phyloP scores from a whole-genome alignment of 192 early-diverging fungal genomes.

The Coemansia sp. region DNA sequence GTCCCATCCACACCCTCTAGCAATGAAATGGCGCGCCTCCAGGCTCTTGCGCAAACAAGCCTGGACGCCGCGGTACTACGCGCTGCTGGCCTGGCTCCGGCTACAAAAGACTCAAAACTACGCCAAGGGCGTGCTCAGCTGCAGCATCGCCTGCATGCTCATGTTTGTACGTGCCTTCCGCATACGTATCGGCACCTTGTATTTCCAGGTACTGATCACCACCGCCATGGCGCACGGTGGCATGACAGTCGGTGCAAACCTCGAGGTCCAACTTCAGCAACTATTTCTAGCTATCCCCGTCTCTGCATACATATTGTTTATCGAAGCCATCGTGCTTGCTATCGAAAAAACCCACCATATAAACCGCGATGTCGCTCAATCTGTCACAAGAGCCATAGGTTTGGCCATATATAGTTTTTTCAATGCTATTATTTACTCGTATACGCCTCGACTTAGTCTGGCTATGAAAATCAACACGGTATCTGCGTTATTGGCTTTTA shows the following conservation, averaged over 20 bases:
- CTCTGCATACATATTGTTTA: slow-evolving; percentile 24
- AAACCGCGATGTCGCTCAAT: slow-evolving; percentile 23
- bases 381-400: slow-evolving; percentile 18
- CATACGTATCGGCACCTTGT: slow-evolving; percentile 20
- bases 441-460: slow-evolving; percentile 26
- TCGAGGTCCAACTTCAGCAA: slow-evolving; percentile 44
- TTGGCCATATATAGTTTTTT: slow-evolving; percentile 35
- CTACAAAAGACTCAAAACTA: slow-evolving; percentile 33
- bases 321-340: slow-evolving; percentile 22
- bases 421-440: slow-evolving; percentile 23
- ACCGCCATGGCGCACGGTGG: slow-evolving; percentile 44
- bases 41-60: background rate
- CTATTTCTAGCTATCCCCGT: slow-evolving; percentile 18
- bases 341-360: slow-evolving; percentile 7
- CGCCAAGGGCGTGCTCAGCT: slow-evolving; percentile 37
- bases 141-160: slow-evolving; percentile 26
- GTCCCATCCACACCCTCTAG: background rate
- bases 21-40: background rate
- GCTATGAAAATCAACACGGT: slow-evolving; percentile 41
- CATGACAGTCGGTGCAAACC: slow-evolving; percentile 39
- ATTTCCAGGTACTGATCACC: slow-evolving; percentile 33
- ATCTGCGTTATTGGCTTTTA: slow-evolving; percentile 24
- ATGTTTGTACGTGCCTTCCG: slow-evolving; percentile 30
- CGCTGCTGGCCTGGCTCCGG: slow-evolving; percentile 10
- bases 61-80: background rate